Base-by-base conservation (phyloP, 148 eudicot genomes). In the Mesembryanthemum crystallinum region DNA sequence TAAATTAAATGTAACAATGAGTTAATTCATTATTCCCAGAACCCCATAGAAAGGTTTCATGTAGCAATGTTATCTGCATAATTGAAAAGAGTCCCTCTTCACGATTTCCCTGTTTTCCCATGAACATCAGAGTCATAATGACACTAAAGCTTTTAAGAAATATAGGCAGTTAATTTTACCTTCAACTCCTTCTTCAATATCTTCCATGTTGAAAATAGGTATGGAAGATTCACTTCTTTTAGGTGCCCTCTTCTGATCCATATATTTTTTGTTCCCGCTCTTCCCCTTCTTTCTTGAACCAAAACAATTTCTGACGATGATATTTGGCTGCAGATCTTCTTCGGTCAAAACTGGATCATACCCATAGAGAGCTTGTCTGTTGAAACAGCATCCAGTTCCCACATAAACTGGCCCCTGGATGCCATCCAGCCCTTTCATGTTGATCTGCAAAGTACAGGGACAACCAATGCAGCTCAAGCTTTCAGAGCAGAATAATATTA, bases 381-480 rank as follows among this genome's bases (percentile, higher is more conserved):
- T 94, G 82, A 94, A 94, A 82, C 98, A 94, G 83, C 97, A 92
- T 72, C 98, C 98, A 59, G 98, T 94, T 75, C 98, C 98, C 86
- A 94, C 98, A 68, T 94, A 94, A 52, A 94, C 91, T 5, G 98
- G 98, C 63, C 98, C 98, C 82, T 94, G 98, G 80, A 94, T 82
- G 45, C 98, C 98, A 78, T 94, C 98, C 73, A 87, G 79, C 77
- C 96, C 98, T 85, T 94, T 94, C 96, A 94, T 88, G 85, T 94
- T 94, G 83, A 94, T 90, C 98, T 94, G 86, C 71, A 84, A 52
- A 18, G 59, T 35, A 66, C 14, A 76, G 71, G 5, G 39, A 67
- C 27, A 61, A 57, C 17, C 73, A 76, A 43, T 71, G 59, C 39
- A 35, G 76, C 23, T 39, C 65, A 76, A 43, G 51, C 37, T 58